Evolutionary conservation across 2,329 filamentous ascomycete species (phyloP), one percentile per base, ranked within the genome.

Genomic region (Fusarium luffae): DNA sequence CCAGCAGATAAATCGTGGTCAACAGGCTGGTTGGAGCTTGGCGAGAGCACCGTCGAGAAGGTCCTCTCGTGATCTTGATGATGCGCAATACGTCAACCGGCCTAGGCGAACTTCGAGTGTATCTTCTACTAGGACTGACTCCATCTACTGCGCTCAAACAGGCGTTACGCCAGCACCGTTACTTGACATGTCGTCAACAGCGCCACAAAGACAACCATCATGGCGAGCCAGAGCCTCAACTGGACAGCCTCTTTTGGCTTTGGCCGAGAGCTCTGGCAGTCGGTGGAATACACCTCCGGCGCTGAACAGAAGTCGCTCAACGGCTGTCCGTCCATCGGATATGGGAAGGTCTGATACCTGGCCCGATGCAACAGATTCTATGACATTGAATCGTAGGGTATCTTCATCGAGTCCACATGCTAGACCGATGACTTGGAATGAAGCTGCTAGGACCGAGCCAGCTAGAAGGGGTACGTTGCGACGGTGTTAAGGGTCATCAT

Each of bases 251-350:
- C 30, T 49, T 0, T 1, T 44, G 1, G 18, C 4, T 3, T 6
- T 63, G 1, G 5, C 43, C 0, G 59, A 44, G 3, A 8, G 4
- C 3, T 21, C 30, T 1, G 6, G 1, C 1, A 16, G 3, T 1
- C 21, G 27, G 5, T 57, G 43, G 50, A 18, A 4, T 2, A 18
- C 3, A 2, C 1, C 28, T 13, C 3, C 8, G 0, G 4, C 7
- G 0, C 2, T 23, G 0, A 7, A 2, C 6, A 27, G 50, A 13
- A 63, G 59, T 5, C 61, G 23, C 5, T 63, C 61, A 1, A 41
- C 34, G 23, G 50, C 49, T 6, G 37, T 44, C 1, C 19, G 37
- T 2, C 28, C 50, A 0, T 32, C 19, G 1, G n/a, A 5, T 1
- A 12, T 27, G 8, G 32, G 1, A 0, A 7, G 18, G 16, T 5